Base-by-base conservation (phyloP, 1,139 yeast species). In the Scheffersomyces segobiensis region DNA sequence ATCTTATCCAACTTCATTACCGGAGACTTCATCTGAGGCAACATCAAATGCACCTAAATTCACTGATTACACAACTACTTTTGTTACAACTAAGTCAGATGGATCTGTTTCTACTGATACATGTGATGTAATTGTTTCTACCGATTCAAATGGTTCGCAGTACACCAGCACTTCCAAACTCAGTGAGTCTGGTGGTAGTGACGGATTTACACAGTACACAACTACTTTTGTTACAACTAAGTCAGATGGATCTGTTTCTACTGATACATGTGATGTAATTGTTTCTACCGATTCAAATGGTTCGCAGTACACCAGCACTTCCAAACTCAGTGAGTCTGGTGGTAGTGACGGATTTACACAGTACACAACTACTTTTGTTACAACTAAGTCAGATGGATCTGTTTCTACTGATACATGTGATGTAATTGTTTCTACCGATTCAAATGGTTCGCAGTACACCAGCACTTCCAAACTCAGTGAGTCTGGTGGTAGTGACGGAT, bases 71-170 rank as follows among this genome's bases (percentile, higher is more conserved):
- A 26, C 39, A 2, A 50, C 19, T 21, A n/a, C 52, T 19, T 50
- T 18, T 51, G 46, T 17, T 21, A 39, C 20, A 19, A 18, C 21
- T 18, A n/a, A n/a, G n/a, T n/a, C n/a, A n/a, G 19, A 52, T 46
- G 46, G n/a, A 46, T 46, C 55, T 22, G 12, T n/a, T 50, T 24
- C 46, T 21, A 49, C 58, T 2, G 52, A 68, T 18, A 57, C 58
- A 26, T 32, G 60, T 26, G 63, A 61, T 54, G 71, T 68, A n/a
- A 51, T 58, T 22, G 52, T 58, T 26, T 55, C 55, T 20, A 65
- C 69, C 22, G 57, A 55, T 20, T 56, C 62, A n/a, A n/a, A n/a
- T n/a, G n/a, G n/a, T n/a, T n/a, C n/a, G 49, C 49, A 48, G 50
- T 53, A 48, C 56, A 52, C 59, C n/a, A 57, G 58, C 5, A 56